Evolutionary conservation across 495 filamentous ascomycete species (phyloP).

Genomic region (Tuber umbilicatum): DNA sequence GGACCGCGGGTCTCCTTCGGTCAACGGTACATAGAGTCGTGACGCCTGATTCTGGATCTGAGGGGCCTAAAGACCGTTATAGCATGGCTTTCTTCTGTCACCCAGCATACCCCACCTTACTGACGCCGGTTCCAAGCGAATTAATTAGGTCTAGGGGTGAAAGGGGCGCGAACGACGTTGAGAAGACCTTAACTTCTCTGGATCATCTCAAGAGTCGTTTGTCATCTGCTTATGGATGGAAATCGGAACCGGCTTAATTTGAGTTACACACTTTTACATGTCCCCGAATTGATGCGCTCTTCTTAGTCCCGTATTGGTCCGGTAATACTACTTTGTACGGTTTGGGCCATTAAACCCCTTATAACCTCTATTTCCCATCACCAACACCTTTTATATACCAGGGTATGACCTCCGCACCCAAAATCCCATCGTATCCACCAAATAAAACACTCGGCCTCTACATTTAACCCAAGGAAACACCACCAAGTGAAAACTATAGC

Average conservation of each 20-base stretch:
- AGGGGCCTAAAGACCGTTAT: constrained; percentile 58
- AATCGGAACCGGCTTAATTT: constrained; percentile 9
- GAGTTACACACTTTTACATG: neutral
- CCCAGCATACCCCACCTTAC: constrained; percentile 61
- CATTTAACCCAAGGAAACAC: neutral
- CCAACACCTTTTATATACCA: neutral
- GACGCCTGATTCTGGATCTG: constrained; percentile 54
- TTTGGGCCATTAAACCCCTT: neutral
- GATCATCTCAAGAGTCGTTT: constrained; percentile 74
- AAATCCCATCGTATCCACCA: neutral
- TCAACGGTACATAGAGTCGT: constrained; percentile 86
- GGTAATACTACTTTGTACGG: neutral
- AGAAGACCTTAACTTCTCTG: constrained; percentile 65
- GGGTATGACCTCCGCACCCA: neutral
- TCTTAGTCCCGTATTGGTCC: neutral
- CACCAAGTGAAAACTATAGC: neutral
- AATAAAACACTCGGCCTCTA: neutral
- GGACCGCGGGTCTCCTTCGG: constrained; percentile 79
- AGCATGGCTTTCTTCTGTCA: constrained; percentile 91
- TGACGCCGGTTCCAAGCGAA: constrained; percentile 69
- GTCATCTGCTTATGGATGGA: constrained; percentile 61
- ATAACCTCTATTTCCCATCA: neutral
- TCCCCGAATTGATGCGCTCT: neutral
- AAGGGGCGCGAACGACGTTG: constrained; percentile 45
- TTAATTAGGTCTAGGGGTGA: constrained; percentile 45